Evolutionary conservation across 495 filamentous ascomycete species (phyloP), one percentile per base, ranked within the genome.

Genomic region (Neurospora discreta): DNA sequence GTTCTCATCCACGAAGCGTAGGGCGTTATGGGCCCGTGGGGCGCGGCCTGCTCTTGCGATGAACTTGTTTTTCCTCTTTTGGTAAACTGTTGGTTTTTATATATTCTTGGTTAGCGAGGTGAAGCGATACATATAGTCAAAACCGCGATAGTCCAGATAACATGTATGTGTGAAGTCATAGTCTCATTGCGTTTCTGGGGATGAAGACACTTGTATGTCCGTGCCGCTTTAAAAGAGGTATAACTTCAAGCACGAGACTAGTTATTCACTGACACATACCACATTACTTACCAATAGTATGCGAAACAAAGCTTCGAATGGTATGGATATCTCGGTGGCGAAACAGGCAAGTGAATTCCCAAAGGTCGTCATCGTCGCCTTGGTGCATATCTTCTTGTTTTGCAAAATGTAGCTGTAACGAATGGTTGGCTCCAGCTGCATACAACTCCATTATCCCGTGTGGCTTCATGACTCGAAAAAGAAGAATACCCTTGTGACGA

Each of bases 351-450:
- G 75, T 79, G 69, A 85, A 85, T 7, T 73, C 68, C 38, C n/a
- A 38, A 42, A 85, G 68, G 74, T 86, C 84, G 23, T 82, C 77
- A 39, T 79, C 78, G 39, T 85, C 82, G 5, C 71, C 23, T 72
- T 23, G 11, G 15, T 70, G 18, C 33, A n/a, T 41, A 8, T 68
- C 39, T 15, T 75, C 69, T 26, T 69, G 4, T 1, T 69, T 33
- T 1, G 69, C 67, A 68, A 85, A 85, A 3, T 76, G 70, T 67
- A 87, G 78, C 73, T 87, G 85, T 46, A 75, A 75, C 82, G 82
- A 87, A 58, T 84, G 82, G 74, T 88, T 88, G 77, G 83, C 82
- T 52, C 86, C 86, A n/a, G 82, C 71, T 69, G 81, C 85, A 69
- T 82, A 84, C 15, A 88, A 74, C 72, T 84, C 80, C 84, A 85